Conservation (phyloP, 805 yeast genomes). For the Metschnikowia cerradonensis region DNA sequence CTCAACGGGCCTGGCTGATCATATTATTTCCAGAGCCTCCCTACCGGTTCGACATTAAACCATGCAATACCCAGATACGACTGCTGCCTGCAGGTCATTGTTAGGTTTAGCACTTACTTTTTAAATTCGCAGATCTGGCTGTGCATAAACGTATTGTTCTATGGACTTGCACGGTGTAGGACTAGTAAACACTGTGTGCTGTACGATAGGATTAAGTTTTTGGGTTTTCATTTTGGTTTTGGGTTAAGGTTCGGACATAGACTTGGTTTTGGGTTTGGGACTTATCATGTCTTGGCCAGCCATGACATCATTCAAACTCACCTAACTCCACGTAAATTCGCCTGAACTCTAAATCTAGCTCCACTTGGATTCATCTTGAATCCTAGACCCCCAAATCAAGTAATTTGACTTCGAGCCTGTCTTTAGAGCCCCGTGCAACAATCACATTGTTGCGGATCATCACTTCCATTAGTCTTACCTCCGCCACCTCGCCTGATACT, state of each 20-base stretch:
- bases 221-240: not conserved
- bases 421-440: not conserved
- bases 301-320: too few species aligned
- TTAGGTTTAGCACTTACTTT: not conserved
- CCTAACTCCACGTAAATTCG: too few species aligned
- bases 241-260: not conserved
- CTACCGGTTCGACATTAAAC: not conserved
- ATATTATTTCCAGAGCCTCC: not conserved
- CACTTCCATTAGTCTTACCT: conserved; percentile 14
- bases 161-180: too few species aligned
- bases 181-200: too few species aligned
- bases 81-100: not conserved
- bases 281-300: too few species aligned
- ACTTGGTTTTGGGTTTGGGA: too few species aligned
- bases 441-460: conserved; percentile 15
- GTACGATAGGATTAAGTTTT: too few species aligned
- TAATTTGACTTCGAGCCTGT: not conserved
- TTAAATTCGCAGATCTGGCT: not conserved
- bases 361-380: too few species aligned
- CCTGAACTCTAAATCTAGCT: too few species aligned
- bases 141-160: not conserved
- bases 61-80: not conserved
- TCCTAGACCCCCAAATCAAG: not conserved
- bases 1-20: not conserved
- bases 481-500: conserved; percentile 9